Conservation (phyloP, 495 filamentous ascomycete genomes). For the Penicillium waksmanii region DNA sequence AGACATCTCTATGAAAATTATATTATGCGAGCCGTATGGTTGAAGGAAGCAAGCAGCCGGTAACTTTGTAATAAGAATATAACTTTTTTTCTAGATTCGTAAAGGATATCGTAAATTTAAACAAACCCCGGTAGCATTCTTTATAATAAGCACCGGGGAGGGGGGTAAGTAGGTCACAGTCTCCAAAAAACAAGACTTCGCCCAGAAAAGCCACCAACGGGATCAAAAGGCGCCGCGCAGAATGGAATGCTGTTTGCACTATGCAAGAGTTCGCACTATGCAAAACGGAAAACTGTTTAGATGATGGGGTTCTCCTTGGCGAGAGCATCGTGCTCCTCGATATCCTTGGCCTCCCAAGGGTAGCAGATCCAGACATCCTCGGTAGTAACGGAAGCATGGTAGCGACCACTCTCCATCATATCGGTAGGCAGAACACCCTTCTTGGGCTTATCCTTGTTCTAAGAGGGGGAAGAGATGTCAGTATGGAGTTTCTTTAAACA, state of each 20-base stretch:
- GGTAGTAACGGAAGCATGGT: conserved; percentile 85
- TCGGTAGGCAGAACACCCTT: conserved; percentile 83
- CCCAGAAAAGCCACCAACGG: conserved; percentile 16
- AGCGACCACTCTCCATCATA: conserved; percentile 74
- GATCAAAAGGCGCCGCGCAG: conserved; percentile 27
- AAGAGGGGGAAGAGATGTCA: conserved; percentile 6
- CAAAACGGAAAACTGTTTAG: conserved; percentile 25
- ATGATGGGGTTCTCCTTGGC: conserved; percentile 57
- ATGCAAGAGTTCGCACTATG: conserved; percentile 32
- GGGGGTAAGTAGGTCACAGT: not conserved
- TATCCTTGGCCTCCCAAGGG: conserved; percentile 97
- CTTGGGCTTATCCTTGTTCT: conserved; percentile 97
- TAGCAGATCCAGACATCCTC: conserved; percentile 98
- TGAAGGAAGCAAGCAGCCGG: too few relatives aligned
- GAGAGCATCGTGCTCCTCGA: conserved; percentile 85
- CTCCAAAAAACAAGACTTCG: conserved; percentile 10
- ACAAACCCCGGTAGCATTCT: conserved; percentile 19
- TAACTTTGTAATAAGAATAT: not conserved
- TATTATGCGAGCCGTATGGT: not conserved
- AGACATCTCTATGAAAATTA: not conserved
- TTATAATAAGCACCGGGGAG: not conserved
- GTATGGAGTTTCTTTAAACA: not conserved
- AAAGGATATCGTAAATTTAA: conserved; percentile 36
- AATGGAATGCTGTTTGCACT: conserved; percentile 23
- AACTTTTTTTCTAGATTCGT: conserved; percentile 38